Percentiles rank a stretch among this genome's conserved stretches.
Evolutionary conservation across 495 filamentous ascomycete genomes (phyloP).

Genomic region (Talaromyces liani): DNA sequence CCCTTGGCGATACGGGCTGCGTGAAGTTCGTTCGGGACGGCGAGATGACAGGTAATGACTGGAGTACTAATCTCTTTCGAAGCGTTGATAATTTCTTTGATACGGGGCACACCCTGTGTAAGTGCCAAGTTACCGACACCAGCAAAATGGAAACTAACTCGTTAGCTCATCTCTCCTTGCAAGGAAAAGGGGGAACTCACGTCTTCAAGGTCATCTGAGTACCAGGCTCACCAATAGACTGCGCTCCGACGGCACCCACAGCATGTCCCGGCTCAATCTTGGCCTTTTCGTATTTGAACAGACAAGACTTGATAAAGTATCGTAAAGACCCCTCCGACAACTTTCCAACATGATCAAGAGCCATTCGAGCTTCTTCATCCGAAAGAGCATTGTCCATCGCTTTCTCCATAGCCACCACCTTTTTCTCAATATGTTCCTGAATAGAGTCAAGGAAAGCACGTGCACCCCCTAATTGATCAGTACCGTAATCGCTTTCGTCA

Average conservation of each 20-base stretch:
- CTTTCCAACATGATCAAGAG: conserved; percentile 67
- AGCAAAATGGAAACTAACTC: conserved; percentile 80
- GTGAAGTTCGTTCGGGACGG: conserved; percentile 54
- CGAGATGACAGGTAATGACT: conserved; percentile 76
- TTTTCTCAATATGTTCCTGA: conserved; percentile 54
- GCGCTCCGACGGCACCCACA: conserved; percentile 94
- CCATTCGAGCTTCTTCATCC: conserved; percentile 31
- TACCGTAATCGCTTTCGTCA: conserved; percentile 54
- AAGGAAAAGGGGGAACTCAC: background rate
- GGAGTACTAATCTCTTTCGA: conserved; percentile 89
- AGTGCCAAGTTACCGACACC: conserved; percentile 99
- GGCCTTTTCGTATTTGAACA: conserved; percentile 83
- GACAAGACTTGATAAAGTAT: conserved; percentile 71
- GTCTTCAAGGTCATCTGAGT: conserved; percentile 99
- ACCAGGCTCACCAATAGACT: conserved; percentile 96
- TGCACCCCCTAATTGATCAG: conserved; percentile 81
- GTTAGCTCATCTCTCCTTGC: background rate
- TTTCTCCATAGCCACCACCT: conserved; percentile 45
- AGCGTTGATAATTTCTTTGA: conserved; percentile 99
- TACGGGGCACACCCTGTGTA: conserved; percentile 96
- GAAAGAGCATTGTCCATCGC: conserved; percentile 26
- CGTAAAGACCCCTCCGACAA: conserved; percentile 65
- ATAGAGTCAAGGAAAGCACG: conserved; percentile 76
- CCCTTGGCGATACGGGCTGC: conserved; percentile 84
- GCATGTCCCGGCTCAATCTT: conserved; percentile 91